Evolutionary conservation across 176 grass and related monocot genomes (phyloP).

Genomic region (Dendrocalamus sinicus): DNA sequence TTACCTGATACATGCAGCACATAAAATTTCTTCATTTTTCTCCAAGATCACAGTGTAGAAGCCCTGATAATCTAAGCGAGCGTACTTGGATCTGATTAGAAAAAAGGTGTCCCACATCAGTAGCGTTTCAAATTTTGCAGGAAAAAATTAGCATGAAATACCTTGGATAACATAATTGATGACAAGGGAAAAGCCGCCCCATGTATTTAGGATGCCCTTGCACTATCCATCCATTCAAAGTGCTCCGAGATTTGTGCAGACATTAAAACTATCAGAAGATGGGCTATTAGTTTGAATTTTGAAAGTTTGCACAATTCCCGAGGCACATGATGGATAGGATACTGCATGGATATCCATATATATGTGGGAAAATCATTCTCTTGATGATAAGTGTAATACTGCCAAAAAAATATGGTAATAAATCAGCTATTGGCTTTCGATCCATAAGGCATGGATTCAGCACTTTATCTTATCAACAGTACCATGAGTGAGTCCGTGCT

Average conservation of each 20-base stretch:
- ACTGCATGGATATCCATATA: too few species aligned
- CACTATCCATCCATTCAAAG: too few species aligned
- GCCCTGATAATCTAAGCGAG: constrained; percentile 48
- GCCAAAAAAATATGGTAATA: not conserved
- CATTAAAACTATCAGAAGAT: too few species aligned
- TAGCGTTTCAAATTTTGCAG: not conserved
- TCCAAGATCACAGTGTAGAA: constrained; percentile 52
- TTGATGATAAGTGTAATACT: not conserved
- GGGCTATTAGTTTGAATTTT: too few species aligned
- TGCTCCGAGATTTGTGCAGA: too few species aligned
- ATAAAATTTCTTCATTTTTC: constrained; percentile 46
- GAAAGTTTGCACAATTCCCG: too few species aligned
- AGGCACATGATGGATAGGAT: too few species aligned
- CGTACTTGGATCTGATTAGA: constrained; percentile 35
- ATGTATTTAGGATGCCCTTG: too few species aligned
- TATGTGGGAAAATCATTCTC: too few species aligned
- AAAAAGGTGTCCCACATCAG: not conserved
- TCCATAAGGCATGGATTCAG: not conserved
- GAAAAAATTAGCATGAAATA: not conserved
- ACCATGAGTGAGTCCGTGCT: too few species aligned
- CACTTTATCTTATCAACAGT: too few species aligned
- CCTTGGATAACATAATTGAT: not conserved
- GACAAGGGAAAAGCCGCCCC: not conserved
- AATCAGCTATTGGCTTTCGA: not conserved
- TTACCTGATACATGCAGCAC: constrained; percentile 47